Evolutionary conservation across 352 stramenopile species (phyloP).

Genomic region (Pythium insidiosum): DNA sequence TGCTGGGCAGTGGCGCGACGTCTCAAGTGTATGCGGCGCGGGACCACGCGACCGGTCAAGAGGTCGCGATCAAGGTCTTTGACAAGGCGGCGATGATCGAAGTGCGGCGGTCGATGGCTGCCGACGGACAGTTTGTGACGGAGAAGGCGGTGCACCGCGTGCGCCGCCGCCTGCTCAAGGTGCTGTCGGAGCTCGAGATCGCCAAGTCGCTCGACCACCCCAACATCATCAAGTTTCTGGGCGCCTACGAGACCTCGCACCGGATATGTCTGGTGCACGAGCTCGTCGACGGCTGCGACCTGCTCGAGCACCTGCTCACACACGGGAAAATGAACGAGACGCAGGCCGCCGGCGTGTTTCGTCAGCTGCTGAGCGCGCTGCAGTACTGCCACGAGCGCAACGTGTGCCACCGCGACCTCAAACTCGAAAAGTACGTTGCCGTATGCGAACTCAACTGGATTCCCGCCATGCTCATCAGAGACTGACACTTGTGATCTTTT

Average conservation of each 20-base stretch:
- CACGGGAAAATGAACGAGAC: slow-evolving; percentile 66
- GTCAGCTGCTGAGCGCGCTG: slow-evolving; percentile 89
- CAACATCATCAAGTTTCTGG: slow-evolving; percentile 73
- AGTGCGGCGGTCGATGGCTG: slow-evolving; percentile 65
- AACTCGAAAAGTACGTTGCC: slow-evolving; percentile 88
- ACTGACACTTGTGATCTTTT: background rate
- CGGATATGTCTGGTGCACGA: slow-evolving; percentile 77
- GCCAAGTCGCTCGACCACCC: slow-evolving; percentile 57
- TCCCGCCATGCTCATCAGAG: background rate
- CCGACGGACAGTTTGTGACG: slow-evolving; percentile 37
- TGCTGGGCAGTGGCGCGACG: slow-evolving; percentile 66
- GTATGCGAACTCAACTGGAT: background rate
- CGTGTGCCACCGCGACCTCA: slow-evolving; percentile 93
- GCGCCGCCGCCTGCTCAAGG: slow-evolving; percentile 61
- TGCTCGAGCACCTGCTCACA: slow-evolving; percentile 64
- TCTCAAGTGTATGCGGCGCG: slow-evolving; percentile 68
- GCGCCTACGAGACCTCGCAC: slow-evolving; percentile 72
- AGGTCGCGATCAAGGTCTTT: slow-evolving; percentile 77
- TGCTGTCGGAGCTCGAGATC: slow-evolving; percentile 81
- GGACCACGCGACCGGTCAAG: slow-evolving; percentile 29
- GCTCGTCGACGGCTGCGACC: slow-evolving; percentile 59
- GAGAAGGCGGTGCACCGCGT: slow-evolving; percentile 73
- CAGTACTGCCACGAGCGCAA: slow-evolving; percentile 86
- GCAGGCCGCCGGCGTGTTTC: slow-evolving; percentile 43
- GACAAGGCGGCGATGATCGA: slow-evolving; percentile 80